A percentile compares a stretch with the other conserved stretches of the same genome.
These are phyloP conservation scores for Paraphoma sp. DNA, from an alignment of 2,329 filamentous ascomycete species.

Conservation along the genomic window DNA sequence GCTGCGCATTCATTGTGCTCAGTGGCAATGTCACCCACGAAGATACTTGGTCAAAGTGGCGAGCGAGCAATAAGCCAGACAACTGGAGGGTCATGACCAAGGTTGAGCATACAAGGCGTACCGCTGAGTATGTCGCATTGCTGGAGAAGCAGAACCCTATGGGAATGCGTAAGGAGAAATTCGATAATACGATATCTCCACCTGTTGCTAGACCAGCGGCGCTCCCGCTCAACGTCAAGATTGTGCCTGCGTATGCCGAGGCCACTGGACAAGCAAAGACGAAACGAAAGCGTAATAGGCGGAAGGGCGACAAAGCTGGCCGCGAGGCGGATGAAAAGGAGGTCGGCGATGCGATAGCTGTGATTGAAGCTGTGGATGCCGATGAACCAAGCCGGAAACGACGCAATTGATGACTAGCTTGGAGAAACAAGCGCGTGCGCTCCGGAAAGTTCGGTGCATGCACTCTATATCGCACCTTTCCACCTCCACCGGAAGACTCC, in stretches of 20 bases:
- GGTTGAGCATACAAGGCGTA: slow-evolving; percentile 40
- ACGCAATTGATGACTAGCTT: slow-evolving; percentile 9
- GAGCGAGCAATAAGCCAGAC: slow-evolving; percentile 30
- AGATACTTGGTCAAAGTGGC: slow-evolving; percentile 40
- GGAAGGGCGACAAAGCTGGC: slow-evolving; percentile 18
- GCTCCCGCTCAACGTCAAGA: slow-evolving; percentile 12
- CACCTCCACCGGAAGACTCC: no score
- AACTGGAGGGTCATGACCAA: slow-evolving; percentile 47
- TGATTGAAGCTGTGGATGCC: slow-evolving; percentile 4
- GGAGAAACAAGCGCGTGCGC: no score
- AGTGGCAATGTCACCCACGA: slow-evolving; percentile 42
- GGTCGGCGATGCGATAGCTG: slow-evolving; percentile 3
- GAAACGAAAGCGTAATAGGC: slow-evolving; percentile 33
- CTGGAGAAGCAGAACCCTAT: slow-evolving; percentile 28
- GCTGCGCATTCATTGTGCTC: slow-evolving; percentile 44
- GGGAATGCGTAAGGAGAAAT: slow-evolving; percentile 18
- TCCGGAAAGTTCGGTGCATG: no score
- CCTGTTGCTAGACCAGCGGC: slow-evolving; percentile 26
- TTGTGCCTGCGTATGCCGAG: slow-evolving; percentile 5
- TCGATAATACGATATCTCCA: slow-evolving; percentile 15
- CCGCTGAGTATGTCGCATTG: slow-evolving; percentile 37
- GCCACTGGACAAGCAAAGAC: slow-evolving; percentile 6
- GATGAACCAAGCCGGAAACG: slow-evolving; percentile 23
- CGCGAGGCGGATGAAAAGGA: slow-evolving; percentile 5
- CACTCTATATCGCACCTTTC: no score